Conservation (phyloP, 129 eudicot species). For the sunflower (Helianthus annuus) region DNA sequence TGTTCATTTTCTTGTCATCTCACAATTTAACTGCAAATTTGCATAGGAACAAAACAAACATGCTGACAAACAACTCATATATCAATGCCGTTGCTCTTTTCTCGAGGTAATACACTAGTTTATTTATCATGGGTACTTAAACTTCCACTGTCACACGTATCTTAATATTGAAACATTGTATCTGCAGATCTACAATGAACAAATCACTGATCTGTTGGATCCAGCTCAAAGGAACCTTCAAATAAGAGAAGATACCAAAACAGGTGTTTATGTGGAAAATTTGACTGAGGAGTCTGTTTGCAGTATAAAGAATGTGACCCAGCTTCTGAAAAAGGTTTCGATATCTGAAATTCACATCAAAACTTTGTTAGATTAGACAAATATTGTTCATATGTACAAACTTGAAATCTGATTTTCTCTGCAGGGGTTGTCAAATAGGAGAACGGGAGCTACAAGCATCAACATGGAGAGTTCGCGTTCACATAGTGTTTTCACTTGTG, state of each 20-base stretch:
- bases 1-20: not conserved
- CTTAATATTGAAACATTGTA: slow-evolving; percentile 19
- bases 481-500: slow-evolving; percentile 96
- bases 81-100: slow-evolving; percentile 97
- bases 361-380: not conserved
- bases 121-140: not conserved
- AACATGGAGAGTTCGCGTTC: slow-evolving; percentile 98
- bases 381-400: not conserved
- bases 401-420: slow-evolving; percentile 6
- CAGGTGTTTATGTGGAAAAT: slow-evolving; percentile 95
- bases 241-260: slow-evolving; percentile 91
- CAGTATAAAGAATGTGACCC: slow-evolving; percentile 72
- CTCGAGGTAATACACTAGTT: slow-evolving; percentile 68
- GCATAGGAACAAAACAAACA: slow-evolving; percentile 80
- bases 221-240: slow-evolving; percentile 84
- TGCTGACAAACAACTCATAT: slow-evolving; percentile 68
- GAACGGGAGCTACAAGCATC: slow-evolving; percentile 81
- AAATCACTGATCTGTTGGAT: slow-evolving; percentile 88
- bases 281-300: slow-evolving; percentile 81
- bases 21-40: slow-evolving; percentile 9
- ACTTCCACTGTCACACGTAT: slow-evolving; percentile 8
- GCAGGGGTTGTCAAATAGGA: slow-evolving; percentile 91
- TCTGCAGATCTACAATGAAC: slow-evolving; percentile 89
- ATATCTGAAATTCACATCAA: not conserved
- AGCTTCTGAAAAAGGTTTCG: slow-evolving; percentile 81